These are phyloP conservation scores for Mycena pura DNA, from an alignment of 768 basidiomycete species.

Conservation along the genomic window DNA sequence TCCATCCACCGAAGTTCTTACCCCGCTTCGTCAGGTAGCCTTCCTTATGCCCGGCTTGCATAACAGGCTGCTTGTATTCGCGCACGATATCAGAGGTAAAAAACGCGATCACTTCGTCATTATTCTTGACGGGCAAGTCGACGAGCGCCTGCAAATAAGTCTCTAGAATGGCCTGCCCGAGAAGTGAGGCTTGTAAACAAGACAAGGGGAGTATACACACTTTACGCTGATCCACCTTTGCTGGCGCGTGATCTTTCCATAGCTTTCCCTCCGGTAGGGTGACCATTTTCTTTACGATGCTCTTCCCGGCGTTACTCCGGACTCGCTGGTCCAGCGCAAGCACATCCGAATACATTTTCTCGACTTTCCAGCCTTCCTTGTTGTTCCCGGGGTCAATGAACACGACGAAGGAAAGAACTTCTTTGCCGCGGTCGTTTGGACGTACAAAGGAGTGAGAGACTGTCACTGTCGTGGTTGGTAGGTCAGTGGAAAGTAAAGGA, in stretches of 20 bases:
- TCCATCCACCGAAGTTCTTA: constrained; percentile 98
- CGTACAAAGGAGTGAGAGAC: constrained; percentile 87
- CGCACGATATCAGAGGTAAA: constrained; percentile 89
- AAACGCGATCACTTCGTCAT: constrained; percentile 90
- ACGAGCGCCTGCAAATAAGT: constrained; percentile 86
- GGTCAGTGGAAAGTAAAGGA: constrained; percentile 72
- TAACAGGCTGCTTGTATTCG: constrained; percentile 75
- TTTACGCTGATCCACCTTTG: constrained; percentile 96
- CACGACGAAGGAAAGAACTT: constrained; percentile 89
- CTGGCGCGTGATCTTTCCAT: constrained; percentile 97
- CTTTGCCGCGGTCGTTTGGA: constrained; percentile 90
- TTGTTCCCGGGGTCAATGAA: constrained; percentile 72
- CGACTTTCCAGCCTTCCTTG: constrained; percentile 82
- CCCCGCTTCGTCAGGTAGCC: constrained; percentile 96
- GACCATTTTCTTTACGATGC: constrained; percentile 78
- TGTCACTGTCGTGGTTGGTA: constrained; percentile 70
- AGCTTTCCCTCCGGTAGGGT: constrained; percentile 89
- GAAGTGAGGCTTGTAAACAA: constrained; percentile 3
- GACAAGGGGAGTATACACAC: constrained; percentile 48
- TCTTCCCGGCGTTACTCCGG: constrained; percentile 68
- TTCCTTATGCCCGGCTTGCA: constrained; percentile 87
- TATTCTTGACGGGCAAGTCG: constrained; percentile 82
- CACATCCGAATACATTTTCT: constrained; percentile 95
- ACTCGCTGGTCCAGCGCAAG: constrained; percentile 85
- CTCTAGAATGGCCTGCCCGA: constrained; percentile 72